A percentile compares a stretch with the other conserved stretches of the same genome.
These are phyloP conservation scores for Boletus fagicola DNA, from an alignment of 768 basidiomycete species.

Conservation along the genomic window DNA sequence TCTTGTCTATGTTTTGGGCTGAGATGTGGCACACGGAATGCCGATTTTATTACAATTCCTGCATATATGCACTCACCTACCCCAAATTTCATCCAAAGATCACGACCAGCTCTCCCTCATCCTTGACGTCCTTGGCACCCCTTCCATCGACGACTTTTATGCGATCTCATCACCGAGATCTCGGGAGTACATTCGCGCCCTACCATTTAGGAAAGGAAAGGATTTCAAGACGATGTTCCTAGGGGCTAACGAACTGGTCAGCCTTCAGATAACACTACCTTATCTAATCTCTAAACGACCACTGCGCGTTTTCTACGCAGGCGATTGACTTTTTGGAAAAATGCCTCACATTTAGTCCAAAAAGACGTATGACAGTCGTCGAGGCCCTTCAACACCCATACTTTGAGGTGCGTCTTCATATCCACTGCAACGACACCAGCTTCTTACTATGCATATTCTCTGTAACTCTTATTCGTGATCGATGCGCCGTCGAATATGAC, in stretches of 20 bases:
- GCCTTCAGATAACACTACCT: background rate
- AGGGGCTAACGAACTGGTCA: constrained; percentile 66
- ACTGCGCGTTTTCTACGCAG: constrained; percentile 27
- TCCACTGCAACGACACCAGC: background rate
- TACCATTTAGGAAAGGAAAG: constrained; percentile 82
- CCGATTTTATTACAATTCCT: background rate
- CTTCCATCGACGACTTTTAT: constrained; percentile 91
- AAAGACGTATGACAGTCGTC: constrained; percentile 82
- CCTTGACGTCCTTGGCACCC: constrained; percentile 90
- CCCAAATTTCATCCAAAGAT: constrained; percentile 43
- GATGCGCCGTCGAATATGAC: background rate
- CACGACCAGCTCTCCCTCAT: constrained; percentile 93
- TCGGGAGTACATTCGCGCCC: constrained; percentile 83
- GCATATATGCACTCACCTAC: background rate
- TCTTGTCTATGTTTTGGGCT: background rate
- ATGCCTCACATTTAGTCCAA: constrained; percentile 83
- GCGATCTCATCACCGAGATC: constrained; percentile 80
- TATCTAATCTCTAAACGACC: background rate
- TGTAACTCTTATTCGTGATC: background rate
- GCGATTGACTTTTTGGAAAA: constrained; percentile 78
- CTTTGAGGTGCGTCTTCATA: constrained; percentile 54
- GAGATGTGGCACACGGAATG: background rate
- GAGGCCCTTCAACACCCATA: constrained; percentile 90
- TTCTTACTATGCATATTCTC: background rate
- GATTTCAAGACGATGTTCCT: constrained; percentile 70